Conservation (phyloP, 2,329 filamentous ascomycete species). For the Gliomastix tumulicola region DNA sequence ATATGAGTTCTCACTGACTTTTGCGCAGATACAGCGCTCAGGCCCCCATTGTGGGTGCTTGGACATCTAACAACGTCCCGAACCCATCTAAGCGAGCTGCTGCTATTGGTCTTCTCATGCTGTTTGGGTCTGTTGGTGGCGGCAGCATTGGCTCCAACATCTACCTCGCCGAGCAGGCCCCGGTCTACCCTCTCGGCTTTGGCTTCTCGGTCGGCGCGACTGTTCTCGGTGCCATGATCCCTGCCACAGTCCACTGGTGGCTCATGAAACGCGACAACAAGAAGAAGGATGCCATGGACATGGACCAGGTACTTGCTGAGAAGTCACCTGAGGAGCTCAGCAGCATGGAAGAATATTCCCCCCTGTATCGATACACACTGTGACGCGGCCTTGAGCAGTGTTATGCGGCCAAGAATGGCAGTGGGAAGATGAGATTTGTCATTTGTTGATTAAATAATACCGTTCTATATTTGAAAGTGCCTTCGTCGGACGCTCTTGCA, state of each 20-base stretch:
- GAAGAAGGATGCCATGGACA: constrained; percentile 5
- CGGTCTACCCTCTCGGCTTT: constrained; percentile 5
- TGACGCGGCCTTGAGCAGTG: no score
- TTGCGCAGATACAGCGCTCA: background rate
- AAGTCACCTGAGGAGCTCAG: constrained; percentile 1
- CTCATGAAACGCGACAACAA: constrained; percentile 5
- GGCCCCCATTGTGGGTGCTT: background rate
- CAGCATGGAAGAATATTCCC: constrained; percentile 9
- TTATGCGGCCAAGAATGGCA: no score
- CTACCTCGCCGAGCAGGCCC: constrained; percentile 4
- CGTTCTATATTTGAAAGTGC: no score
- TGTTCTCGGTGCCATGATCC: constrained; percentile 3
- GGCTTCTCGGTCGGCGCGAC: background rate
- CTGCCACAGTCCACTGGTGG: constrained; percentile 7
- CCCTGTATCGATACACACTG: constrained; percentile 8
- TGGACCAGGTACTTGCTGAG: constrained; percentile 2
- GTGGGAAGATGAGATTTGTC: no score
- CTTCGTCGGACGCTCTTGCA: no score
- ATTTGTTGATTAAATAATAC: no score
- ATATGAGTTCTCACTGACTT: no score
- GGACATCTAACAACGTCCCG: background rate
- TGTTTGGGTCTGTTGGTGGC: background rate
- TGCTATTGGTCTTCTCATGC: background rate
- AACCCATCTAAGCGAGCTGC: background rate
- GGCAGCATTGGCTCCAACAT: constrained; percentile 6